A percentile compares a stretch with the other conserved stretches of the same genome.
Evolutionary conservation across 2,329 filamentous ascomycete species (phyloP).

Genomic region (Amauroascus niger): DNA sequence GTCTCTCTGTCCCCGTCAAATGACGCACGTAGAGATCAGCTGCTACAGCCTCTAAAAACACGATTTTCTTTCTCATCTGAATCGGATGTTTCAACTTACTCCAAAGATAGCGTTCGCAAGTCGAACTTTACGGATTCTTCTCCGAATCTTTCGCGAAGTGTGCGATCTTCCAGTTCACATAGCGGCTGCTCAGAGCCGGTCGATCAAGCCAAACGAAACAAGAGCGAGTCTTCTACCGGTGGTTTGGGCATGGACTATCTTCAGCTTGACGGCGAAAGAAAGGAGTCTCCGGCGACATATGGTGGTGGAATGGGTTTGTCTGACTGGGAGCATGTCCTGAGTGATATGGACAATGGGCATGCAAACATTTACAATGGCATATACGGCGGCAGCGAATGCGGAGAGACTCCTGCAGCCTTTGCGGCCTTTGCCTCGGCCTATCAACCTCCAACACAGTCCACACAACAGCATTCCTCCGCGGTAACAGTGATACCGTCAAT

Average conservation of each 20-base stretch:
- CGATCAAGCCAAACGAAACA: slow-evolving; percentile 4
- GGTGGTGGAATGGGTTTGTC: slow-evolving; percentile 46
- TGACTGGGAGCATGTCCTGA: slow-evolving; percentile 76
- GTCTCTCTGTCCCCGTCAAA: slow-evolving; percentile 29
- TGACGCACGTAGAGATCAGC: slow-evolving; percentile 26
- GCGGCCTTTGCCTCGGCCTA: slow-evolving; percentile 13
- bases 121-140: slow-evolving; percentile 6
- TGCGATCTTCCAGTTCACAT: slow-evolving; percentile 16
- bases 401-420: slow-evolving; percentile 20
- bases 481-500: slow-evolving; percentile 7
- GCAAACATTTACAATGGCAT: slow-evolving; percentile 61
- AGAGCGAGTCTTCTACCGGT: background rate
- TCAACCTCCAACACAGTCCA: slow-evolving; percentile 23
- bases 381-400: slow-evolving; percentile 37
- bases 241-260: slow-evolving; percentile 49
- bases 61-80: slow-evolving; percentile 24
- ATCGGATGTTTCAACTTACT: slow-evolving; percentile 13
- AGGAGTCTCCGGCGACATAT: slow-evolving; percentile 28
- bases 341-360: slow-evolving; percentile 67
- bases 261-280: slow-evolving; percentile 29
- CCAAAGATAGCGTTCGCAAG: slow-evolving; percentile 8
- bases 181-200: slow-evolving; percentile 13
- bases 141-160: slow-evolving; percentile 14
- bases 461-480: slow-evolving; percentile 17
- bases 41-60: slow-evolving; percentile 29